These are phyloP conservation scores for Rhodomyrtus tomentosa DNA, from an alignment of 345 rosid species.

Conservation along the genomic window DNA sequence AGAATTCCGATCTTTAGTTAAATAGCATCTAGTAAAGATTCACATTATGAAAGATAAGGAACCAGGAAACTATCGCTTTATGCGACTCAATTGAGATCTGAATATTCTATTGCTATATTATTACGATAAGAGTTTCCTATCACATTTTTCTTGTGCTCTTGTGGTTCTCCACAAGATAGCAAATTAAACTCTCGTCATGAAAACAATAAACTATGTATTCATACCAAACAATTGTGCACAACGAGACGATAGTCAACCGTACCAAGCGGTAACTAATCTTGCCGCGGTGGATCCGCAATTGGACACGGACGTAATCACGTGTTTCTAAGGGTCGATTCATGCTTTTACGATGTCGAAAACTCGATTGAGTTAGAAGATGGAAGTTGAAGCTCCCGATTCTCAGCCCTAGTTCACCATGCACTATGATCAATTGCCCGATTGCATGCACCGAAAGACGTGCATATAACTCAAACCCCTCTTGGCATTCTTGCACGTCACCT, in stretches of 20 bases:
- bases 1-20: not conserved
- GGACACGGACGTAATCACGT: not conserved
- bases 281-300: not conserved
- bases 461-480: not conserved
- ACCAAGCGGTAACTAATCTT: not conserved
- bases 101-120: not conserved
- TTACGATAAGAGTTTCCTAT: not conserved
- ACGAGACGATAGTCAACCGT: not conserved
- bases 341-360: not conserved
- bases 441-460: not conserved
- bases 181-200: not conserved
- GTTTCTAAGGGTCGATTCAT: not conserved
- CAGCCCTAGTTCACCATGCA: not conserved
- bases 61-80: not conserved
- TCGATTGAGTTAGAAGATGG: not conserved
- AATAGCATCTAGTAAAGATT: not conserved
- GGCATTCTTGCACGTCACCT: not conserved
- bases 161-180: not conserved
- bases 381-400: not conserved
- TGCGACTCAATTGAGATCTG: not conserved
- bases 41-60: not conserved
- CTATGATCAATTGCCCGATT: not conserved
- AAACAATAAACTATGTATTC: not conserved
- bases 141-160: not conserved
- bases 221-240: not conserved